Evolutionary conservation across 176 grass and related monocot species (phyloP).

Genomic region (Puccinellia tenuiflora): DNA sequence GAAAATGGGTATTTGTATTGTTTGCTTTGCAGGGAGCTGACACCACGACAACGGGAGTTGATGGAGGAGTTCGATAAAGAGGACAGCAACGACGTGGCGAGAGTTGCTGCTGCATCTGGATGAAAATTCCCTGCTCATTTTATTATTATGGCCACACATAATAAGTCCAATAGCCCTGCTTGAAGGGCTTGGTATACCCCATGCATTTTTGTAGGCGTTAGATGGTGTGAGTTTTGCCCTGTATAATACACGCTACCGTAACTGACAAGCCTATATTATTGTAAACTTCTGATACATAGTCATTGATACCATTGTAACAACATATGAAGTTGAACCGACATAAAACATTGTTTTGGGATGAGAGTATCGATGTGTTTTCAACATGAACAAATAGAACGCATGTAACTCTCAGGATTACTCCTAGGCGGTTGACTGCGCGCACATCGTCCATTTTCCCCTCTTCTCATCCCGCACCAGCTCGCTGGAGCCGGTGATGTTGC

Average conservation of each 20-base stretch:
- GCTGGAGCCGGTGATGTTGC: no score
- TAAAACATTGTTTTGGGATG: neutral
- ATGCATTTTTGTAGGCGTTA: conserved; percentile 18
- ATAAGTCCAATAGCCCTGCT: neutral
- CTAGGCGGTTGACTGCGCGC: no score
- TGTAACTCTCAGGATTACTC: neutral
- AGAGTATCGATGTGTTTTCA: neutral
- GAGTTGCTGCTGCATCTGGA: conserved; percentile 40
- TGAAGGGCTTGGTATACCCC: neutral
- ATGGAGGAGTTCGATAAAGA: conserved; percentile 83
- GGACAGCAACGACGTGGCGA: conserved; percentile 32
- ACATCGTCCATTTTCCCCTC: no score
- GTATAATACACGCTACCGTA: neutral
- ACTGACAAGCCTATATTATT: neutral
- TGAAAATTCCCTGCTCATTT: conserved; percentile 25
- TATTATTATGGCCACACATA: neutral
- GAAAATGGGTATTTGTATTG: neutral
- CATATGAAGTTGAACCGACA: neutral
- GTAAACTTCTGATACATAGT: neutral
- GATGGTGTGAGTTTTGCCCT: conserved; percentile 4
- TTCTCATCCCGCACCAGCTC: no score
- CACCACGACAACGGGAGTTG: conserved; percentile 49
- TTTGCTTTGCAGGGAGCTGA: conserved; percentile 49
- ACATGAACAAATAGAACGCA: neutral
- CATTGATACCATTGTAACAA: neutral